These are phyloP conservation scores for Xylariaceae sp. DNA, from an alignment of 2,329 filamentous ascomycete genomes.

Conservation along the genomic window DNA sequence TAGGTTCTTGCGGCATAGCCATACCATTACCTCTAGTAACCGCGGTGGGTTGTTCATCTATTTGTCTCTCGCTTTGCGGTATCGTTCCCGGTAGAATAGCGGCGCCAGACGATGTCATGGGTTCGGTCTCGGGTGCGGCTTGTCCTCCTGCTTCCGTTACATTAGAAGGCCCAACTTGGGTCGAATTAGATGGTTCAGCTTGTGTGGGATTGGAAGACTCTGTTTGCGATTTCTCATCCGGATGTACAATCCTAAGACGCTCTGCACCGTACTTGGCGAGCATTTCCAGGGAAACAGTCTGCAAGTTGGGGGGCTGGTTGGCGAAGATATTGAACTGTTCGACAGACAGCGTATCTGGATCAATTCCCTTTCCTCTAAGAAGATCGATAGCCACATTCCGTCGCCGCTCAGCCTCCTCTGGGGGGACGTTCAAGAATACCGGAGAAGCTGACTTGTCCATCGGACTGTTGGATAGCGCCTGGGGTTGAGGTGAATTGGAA, in stretches of 20 bases:
- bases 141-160: slow-evolving; percentile 24
- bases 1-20: slow-evolving; percentile 22
- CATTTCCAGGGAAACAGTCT: slow-evolving; percentile 51
- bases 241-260: slow-evolving; percentile 52
- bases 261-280: slow-evolving; percentile 54
- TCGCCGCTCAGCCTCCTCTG: slow-evolving; percentile 47
- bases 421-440: slow-evolving; percentile 38
- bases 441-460: slow-evolving; percentile 21
- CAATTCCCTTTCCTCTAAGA: slow-evolving; percentile 43
- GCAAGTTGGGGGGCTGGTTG: slow-evolving; percentile 53
- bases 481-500: slow-evolving; percentile 11
- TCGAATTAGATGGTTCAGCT: slow-evolving; percentile 25
- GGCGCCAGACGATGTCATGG: slow-evolving; percentile 14
- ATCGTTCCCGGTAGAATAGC: slow-evolving; percentile 27
- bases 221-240: slow-evolving; percentile 34
- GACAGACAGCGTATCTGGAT: slow-evolving; percentile 45
- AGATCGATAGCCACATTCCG: slow-evolving; percentile 45
- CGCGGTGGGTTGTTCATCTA: slow-evolving; percentile 15
- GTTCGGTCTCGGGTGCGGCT: slow-evolving; percentile 13
- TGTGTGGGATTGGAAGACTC: slow-evolving; percentile 28
- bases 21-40: slow-evolving; percentile 26
- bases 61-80: slow-evolving; percentile 28
- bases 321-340: slow-evolving; percentile 57
- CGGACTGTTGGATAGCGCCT: slow-evolving; percentile 14
- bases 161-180: slow-evolving; percentile 26